These are phyloP conservation scores for Lactarius sanguifluus DNA, from an alignment of 768 basidiomycete species.

Conservation along the genomic window DNA sequence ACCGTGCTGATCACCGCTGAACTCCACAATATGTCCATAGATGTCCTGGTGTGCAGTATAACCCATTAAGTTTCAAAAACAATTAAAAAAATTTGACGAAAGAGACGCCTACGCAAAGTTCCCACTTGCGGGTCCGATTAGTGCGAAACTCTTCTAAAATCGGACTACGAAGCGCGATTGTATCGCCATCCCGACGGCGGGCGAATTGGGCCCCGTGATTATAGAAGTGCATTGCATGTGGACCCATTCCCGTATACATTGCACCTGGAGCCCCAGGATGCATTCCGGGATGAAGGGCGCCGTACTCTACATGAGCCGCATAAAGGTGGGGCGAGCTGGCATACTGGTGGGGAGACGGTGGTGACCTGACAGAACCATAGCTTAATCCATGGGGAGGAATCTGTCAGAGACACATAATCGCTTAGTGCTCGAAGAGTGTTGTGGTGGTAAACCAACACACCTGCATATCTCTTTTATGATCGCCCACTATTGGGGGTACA, in stretches of 20 bases:
- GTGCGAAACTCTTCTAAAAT: conserved; percentile 83
- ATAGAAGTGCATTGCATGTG: conserved; percentile 29
- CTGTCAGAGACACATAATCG: conserved; percentile 45
- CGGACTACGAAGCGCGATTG: conserved; percentile 57
- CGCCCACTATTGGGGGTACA: conserved; percentile 41
- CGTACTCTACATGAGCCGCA: conserved; percentile 48
- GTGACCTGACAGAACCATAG: conserved; percentile 44
- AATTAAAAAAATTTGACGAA: background rate
- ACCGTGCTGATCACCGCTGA: conserved; percentile 93
- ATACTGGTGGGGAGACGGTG: conserved; percentile 45
- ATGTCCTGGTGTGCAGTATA: conserved; percentile 62
- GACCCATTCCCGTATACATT: conserved; percentile 42
- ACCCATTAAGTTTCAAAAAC: background rate
- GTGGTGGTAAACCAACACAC: conserved; percentile 36
- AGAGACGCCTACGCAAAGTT: conserved; percentile 49
- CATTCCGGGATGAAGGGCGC: conserved; percentile 46
- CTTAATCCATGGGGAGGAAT: conserved; percentile 43
- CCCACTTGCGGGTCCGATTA: conserved; percentile 79
- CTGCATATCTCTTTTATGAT: conserved; percentile 61
- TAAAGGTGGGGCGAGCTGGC: conserved; percentile 37
- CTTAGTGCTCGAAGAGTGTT: conserved; percentile 36
- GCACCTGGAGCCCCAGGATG: conserved; percentile 32
- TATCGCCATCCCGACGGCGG: conserved; percentile 46
- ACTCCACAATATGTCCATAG: conserved; percentile 81
- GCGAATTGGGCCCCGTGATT: conserved; percentile 42